Evolutionary conservation across 2,329 filamentous ascomycete species (phyloP).

Genomic region (Claviceps quebecensis): DNA sequence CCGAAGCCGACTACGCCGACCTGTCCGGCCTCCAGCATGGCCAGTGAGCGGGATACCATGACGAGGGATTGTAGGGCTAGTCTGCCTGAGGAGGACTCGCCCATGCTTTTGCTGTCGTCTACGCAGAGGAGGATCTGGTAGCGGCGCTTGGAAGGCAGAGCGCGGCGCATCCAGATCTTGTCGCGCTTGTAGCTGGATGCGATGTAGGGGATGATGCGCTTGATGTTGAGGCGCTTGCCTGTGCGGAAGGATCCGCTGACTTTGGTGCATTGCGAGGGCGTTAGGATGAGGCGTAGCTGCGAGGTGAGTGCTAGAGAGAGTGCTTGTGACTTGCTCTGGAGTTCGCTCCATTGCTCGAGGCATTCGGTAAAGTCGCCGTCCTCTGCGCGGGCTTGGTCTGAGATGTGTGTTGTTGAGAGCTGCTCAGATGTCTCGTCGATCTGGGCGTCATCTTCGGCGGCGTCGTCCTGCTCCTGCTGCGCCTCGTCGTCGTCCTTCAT

Average conservation of each 20-base stretch:
- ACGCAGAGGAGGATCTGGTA: constrained; percentile 98
- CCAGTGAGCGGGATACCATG: constrained; percentile 72
- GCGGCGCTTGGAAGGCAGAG: constrained; percentile 77
- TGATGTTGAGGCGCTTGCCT: constrained; percentile 96
- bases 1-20: constrained; percentile 89
- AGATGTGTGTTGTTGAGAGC: constrained; percentile 61
- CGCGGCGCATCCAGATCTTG: constrained; percentile 98
- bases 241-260: constrained; percentile 94
- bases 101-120: constrained; percentile 91
- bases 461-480: constrained; percentile 35
- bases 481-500: constrained; percentile 18
- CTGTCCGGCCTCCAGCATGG: constrained; percentile 89
- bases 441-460: constrained; percentile 34
- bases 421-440: constrained; percentile 44
- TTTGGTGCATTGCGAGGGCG: constrained; percentile 88
- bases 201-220: constrained; percentile 98
- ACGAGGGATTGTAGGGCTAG: constrained; percentile 91
- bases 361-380: constrained; percentile 40
- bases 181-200: constrained; percentile 96
- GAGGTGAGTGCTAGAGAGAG: constrained; percentile 84
- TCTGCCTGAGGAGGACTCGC: constrained; percentile 58
- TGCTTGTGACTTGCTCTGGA: constrained; percentile 71
- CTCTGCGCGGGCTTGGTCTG: constrained; percentile 27
- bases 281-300: constrained; percentile 88
- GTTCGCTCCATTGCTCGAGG: constrained; percentile 67